phyloP scores from a whole-genome alignment of 2,329 filamentous ascomycete species.

The Sclerotinia nivalis region DNA sequence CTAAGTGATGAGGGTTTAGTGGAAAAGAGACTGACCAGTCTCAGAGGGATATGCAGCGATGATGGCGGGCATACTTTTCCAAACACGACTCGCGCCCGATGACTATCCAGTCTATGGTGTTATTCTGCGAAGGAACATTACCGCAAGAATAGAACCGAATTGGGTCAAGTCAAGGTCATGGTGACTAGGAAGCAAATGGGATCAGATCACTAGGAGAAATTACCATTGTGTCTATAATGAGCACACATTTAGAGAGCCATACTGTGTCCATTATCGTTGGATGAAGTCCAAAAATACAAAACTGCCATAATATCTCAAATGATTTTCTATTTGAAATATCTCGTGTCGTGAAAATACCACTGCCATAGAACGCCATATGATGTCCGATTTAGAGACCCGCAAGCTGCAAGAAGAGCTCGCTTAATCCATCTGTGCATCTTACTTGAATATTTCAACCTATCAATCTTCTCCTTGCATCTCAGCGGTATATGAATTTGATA shows the following conservation, averaged over 20 bases:
- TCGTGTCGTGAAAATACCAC: conserved; percentile 8
- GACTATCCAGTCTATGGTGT: neutral
- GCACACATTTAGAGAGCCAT: neutral
- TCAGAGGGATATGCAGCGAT: neutral
- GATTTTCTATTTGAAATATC: neutral
- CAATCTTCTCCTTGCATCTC: conserved; percentile 17
- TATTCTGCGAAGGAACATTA: conserved; percentile 12
- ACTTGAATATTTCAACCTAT: neutral
- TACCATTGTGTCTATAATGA: neutral
- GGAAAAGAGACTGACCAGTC: neutral
- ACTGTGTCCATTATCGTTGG: neutral
- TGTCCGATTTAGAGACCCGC: neutral
- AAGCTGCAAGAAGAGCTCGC: neutral
- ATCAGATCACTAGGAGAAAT: neutral
- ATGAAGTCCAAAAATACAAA: neutral
- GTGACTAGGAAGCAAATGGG: neutral
- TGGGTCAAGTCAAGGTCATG: neutral
- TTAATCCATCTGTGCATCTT: neutral
- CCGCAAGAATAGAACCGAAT: conserved; percentile 5
- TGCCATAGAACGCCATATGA: neutral
- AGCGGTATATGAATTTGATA: conserved; percentile 21
- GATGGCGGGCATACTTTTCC: neutral
- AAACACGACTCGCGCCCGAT: conserved; percentile 1
- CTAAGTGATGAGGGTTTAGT: neutral
- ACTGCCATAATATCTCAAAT: neutral